Evolutionary conservation across 2,329 filamentous ascomycete genomes (phyloP), one percentile per base, ranked within the genome.

Genomic region (Biscogniauxia marginata): DNA sequence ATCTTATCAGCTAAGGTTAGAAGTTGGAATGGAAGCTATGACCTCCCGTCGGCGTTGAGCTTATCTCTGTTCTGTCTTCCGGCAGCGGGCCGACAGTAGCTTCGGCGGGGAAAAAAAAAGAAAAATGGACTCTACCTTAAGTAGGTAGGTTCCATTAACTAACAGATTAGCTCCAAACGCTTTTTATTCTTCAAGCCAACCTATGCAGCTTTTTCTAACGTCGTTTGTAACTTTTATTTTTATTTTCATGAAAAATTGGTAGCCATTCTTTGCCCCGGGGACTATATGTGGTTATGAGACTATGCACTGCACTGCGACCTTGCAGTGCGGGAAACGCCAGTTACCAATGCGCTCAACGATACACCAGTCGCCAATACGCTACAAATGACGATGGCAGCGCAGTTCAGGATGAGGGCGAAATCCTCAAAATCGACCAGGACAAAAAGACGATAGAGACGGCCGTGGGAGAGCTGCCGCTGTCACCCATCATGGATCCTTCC

Each of bases 401-500:
- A 45, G n/a, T 18, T 46, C 44, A 20, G 23, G 52, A 68, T 18
- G 66, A 69, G 53, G 62, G 62, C 5, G 60, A 73, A 16, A 67
- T 65, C 52, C 62, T 76, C 24, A 66, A 66, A 48, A 63, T 84
- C 46, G 65, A 83, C 44, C 19, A 66, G 0, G 62, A 71, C 2
- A 66, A 63, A 1, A 80, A 80, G 60, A 79, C 74, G 1, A 69
- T 85, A 50, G 60, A 61, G 11, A 84, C 81, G 0, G 69, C 73
- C 0, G 70, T 70, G 0, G 81, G 82, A 7, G 59, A 71, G 1
- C 69, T 85, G 1, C 83, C 82, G 0, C 68, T 82, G 7, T 85
- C 83, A 2, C 83, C 83, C 1, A 52, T 85, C 11, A 79, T 84
- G 68, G 75, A 85, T 73, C 74, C 78, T 3, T 63, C 64, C 1